phyloP scores from a whole-genome alignment of 345 rosid species.

The Cardiospermum halicacabum region DNA sequence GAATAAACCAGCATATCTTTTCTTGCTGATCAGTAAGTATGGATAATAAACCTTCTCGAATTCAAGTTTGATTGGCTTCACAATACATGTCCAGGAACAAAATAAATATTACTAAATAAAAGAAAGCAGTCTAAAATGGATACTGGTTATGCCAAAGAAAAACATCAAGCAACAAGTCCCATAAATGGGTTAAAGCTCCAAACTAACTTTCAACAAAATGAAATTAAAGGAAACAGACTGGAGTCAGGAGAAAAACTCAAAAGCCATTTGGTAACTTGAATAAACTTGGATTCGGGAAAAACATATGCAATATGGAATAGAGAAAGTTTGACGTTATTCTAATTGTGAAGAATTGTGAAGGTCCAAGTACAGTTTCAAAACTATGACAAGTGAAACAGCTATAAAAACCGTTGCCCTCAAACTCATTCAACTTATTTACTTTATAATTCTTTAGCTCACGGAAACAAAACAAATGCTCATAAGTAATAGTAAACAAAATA shows the following conservation, averaged over 20 bases:
- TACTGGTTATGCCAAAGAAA: neutral
- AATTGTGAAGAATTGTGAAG: neutral
- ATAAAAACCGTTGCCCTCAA: neutral
- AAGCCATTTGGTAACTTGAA: neutral
- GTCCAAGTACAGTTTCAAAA: neutral
- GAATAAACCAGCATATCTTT: constrained; percentile 94
- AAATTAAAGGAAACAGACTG: neutral
- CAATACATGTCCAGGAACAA: constrained; percentile 19
- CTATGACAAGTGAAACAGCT: neutral
- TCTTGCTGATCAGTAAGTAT: constrained; percentile 90
- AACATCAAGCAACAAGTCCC: neutral
- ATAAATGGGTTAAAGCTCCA: neutral
- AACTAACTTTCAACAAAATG: neutral
- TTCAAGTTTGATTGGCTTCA: constrained; percentile 95
- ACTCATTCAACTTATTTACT: neutral
- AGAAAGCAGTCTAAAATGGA: neutral
- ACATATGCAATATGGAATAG: neutral
- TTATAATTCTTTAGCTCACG: neutral
- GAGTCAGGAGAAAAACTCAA: neutral
- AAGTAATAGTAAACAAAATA: neutral
- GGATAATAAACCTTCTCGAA: constrained; percentile 98
- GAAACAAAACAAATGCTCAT: neutral
- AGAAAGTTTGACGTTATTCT: neutral
- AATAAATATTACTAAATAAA: constrained; percentile 14
- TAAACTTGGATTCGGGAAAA: neutral